Evolutionary conservation across 805 yeast species (phyloP).

Genomic region (Saturnispora bothae): DNA sequence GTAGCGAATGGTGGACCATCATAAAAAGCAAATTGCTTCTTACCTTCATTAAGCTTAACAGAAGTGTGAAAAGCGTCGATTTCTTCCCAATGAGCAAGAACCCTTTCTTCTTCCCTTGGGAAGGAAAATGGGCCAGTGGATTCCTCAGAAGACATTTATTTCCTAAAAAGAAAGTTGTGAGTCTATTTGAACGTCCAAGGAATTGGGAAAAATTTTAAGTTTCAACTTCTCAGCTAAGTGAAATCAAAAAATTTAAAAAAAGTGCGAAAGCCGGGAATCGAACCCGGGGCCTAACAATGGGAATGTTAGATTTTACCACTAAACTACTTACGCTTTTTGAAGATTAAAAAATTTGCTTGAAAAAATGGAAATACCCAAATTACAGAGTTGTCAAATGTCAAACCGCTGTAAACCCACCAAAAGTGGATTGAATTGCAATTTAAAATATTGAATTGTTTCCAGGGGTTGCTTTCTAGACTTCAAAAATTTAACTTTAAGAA

Average conservation of each 20-base stretch:
- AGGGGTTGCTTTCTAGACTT: too few relatives aligned
- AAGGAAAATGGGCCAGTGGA: slow-evolving; percentile 45
- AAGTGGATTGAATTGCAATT: too few relatives aligned
- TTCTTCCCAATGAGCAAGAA: slow-evolving; percentile 75
- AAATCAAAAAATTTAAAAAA: not conserved
- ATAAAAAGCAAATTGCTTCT: slow-evolving; percentile 82
- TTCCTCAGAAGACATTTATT: slow-evolving; percentile 19
- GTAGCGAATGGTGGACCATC: slow-evolving; percentile 99
- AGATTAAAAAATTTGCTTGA: not conserved
- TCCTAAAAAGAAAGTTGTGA: not conserved
- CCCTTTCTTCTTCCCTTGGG: slow-evolving; percentile 82
- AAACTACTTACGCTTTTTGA: slow-evolving; percentile 14
- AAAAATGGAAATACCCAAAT: too few relatives aligned
- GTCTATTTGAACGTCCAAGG: not conserved
- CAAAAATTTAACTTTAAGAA: too few relatives aligned
- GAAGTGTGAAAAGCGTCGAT: slow-evolving; percentile 90
- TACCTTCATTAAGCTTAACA: slow-evolving; percentile 70
- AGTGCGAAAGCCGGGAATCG: slow-evolving; percentile 17
- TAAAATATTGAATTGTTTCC: too few relatives aligned
- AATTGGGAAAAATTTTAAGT: not conserved
- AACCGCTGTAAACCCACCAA: too few relatives aligned
- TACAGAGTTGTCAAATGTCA: too few relatives aligned
- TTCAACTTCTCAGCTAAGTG: not conserved
- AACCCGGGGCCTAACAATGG: slow-evolving; percentile 18
- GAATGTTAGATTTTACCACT: slow-evolving; percentile 17